phyloP scores from a whole-genome alignment of 495 filamentous ascomycete genomes.

The Lophium mytilinum region DNA sequence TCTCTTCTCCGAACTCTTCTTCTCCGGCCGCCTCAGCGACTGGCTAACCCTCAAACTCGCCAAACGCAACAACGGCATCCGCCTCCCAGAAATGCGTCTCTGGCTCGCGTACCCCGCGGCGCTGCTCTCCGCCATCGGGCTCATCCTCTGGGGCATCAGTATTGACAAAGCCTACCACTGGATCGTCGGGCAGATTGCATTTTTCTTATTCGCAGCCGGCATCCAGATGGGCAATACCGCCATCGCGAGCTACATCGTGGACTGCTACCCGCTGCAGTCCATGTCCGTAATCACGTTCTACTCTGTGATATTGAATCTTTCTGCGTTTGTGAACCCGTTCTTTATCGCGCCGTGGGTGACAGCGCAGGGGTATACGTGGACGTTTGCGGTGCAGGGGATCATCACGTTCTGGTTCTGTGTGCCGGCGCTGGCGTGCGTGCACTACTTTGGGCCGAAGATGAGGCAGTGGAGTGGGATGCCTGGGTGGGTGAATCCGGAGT shows the following conservation, averaged over 20 bases:
- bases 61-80: constrained; percentile 39
- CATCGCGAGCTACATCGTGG: constrained; percentile 49
- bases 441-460: constrained; percentile 36
- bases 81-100: constrained; percentile 51
- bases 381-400: constrained; percentile 48
- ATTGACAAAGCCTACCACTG: constrained; percentile 51
- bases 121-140: constrained; percentile 34
- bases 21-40: constrained; percentile 49
- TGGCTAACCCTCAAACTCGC: constrained; percentile 41
- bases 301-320: constrained; percentile 51
- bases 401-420: constrained; percentile 40
- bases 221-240: constrained; percentile 57
- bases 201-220: constrained; percentile 52
- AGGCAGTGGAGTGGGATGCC: not conserved
- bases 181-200: constrained; percentile 52
- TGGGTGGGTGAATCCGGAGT: not conserved
- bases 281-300: constrained; percentile 56
- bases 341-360: constrained; percentile 51
- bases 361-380: constrained; percentile 48
- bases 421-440: constrained; percentile 37
- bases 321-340: constrained; percentile 46
- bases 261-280: constrained; percentile 50
- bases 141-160: constrained; percentile 51
- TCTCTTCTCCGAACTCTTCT: constrained; percentile 45
- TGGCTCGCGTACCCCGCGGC: constrained; percentile 53